Percentiles rank a stretch among this genome's conserved stretches.
phyloP scores from a whole-genome alignment of 192 early-diverging fungal genomes.

The Backusella mclennaniae region DNA sequence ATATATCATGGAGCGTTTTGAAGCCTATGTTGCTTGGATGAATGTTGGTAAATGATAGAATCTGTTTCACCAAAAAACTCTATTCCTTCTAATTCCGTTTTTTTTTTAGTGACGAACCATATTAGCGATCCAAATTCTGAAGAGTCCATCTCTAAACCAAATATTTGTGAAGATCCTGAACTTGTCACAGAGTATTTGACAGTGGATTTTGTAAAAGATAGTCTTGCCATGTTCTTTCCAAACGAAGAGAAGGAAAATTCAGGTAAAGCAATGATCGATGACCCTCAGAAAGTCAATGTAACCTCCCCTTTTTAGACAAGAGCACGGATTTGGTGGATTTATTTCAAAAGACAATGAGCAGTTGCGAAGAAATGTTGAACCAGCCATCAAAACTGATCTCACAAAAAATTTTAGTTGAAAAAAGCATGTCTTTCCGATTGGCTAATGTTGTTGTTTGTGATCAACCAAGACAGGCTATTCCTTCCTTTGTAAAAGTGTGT shows the following conservation, averaged over 20 bases:
- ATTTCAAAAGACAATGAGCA: neutral
- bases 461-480: neutral
- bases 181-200: neutral
- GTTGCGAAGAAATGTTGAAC: constrained; percentile 6
- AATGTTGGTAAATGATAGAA: neutral
- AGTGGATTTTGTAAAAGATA: neutral
- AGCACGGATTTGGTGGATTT: neutral
- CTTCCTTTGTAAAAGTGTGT: neutral
- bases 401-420: neutral
- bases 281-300: neutral
- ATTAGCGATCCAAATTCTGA: neutral
- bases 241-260: neutral
- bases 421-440: neutral
- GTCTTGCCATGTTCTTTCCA: neutral
- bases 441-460: neutral
- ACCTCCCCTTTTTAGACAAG: neutral
- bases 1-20: neutral
- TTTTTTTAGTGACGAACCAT: neutral
- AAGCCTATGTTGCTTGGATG: constrained; percentile 8
- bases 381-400: neutral
- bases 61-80: neutral
- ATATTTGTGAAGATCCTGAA: constrained; percentile 6
- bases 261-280: neutral
- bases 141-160: neutral
- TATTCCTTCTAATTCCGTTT: neutral